These are phyloP conservation scores for Boletus subcaerulescens DNA, from an alignment of 768 basidiomycete species.

Conservation along the genomic window DNA sequence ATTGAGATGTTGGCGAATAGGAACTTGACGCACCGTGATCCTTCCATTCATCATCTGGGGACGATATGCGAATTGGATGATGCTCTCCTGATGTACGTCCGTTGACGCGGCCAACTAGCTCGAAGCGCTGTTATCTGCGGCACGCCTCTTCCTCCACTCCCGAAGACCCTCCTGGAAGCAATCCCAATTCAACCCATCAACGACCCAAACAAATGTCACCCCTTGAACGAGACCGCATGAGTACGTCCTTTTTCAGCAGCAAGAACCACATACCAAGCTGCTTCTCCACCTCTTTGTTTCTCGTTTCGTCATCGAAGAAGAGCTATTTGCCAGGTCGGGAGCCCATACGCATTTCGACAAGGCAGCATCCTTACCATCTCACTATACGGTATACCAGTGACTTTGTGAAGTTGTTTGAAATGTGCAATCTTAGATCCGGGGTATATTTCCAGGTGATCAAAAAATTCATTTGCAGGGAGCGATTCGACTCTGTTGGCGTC, in stretches of 20 bases:
- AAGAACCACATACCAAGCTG: slow-evolving; percentile 41
- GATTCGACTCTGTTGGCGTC: slow-evolving; percentile 22
- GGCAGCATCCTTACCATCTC: slow-evolving; percentile 58
- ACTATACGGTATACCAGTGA: slow-evolving; percentile 73
- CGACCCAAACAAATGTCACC: slow-evolving; percentile 78
- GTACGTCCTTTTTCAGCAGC: background rate
- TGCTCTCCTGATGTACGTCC: background rate
- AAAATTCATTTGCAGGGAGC: slow-evolving; percentile 54
- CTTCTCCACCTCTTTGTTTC: slow-evolving; percentile 50
- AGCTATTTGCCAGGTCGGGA: slow-evolving; percentile 34
- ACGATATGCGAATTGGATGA: background rate
- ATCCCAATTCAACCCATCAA: slow-evolving; percentile 54
- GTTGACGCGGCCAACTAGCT: slow-evolving; percentile 2
- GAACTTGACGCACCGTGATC: slow-evolving; percentile 6
- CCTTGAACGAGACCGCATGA: slow-evolving; percentile 41
- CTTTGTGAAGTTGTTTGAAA: slow-evolving; percentile 69
- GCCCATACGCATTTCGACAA: background rate
- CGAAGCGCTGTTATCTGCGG: slow-evolving; percentile 11
- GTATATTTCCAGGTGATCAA: slow-evolving; percentile 73
- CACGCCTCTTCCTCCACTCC: slow-evolving; percentile 60
- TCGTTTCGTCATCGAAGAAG: slow-evolving; percentile 70
- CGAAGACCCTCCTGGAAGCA: slow-evolving; percentile 68
- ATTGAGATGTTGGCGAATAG: background rate
- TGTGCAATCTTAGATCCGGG: slow-evolving; percentile 81
- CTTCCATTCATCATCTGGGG: background rate